These are phyloP conservation scores for Fusarium sp. DNA, from an alignment of 2,329 filamentous ascomycete species.

Conservation along the genomic window DNA sequence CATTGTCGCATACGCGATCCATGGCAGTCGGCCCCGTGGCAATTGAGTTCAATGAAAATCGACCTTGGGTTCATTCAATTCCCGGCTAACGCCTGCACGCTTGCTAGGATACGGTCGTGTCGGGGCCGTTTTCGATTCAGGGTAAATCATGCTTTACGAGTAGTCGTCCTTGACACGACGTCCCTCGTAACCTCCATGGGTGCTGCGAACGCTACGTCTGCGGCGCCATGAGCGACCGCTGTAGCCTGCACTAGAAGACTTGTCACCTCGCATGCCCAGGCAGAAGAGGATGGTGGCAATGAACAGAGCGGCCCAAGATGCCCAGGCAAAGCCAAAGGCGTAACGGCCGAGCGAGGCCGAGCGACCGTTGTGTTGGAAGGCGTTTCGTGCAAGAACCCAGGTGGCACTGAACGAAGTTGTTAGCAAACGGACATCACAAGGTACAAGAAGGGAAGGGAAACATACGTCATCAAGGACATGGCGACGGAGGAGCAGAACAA, in stretches of 20 bases:
- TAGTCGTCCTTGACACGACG: constrained; percentile 81
- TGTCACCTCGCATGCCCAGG: constrained; percentile 69
- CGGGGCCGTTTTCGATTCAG: constrained; percentile 5
- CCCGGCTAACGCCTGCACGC: not conserved
- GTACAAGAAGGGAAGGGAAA: constrained; percentile 10
- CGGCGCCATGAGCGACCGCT: constrained; percentile 54
- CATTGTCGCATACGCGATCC: not conserved
- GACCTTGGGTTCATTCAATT: not conserved
- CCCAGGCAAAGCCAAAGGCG: constrained; percentile 85
- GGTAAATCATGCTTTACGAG: constrained; percentile 57
- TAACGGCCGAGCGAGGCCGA: constrained; percentile 74
- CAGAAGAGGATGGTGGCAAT: constrained; percentile 78
- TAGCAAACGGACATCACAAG: constrained; percentile 14
- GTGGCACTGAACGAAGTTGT: constrained; percentile 58
- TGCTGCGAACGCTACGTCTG: constrained; percentile 55
- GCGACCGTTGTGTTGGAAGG: constrained; percentile 70
- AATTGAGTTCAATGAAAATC: constrained; percentile 3
- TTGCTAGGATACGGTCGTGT: not conserved
- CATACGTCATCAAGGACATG: constrained; percentile 83
- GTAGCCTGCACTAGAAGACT: constrained; percentile 51
- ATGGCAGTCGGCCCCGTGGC: not conserved
- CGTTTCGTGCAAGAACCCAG: constrained; percentile 79
- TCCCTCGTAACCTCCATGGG: constrained; percentile 58
- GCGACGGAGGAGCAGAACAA: constrained; percentile 79
- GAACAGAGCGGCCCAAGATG: constrained; percentile 75